Base-by-base conservation (phyloP, 768 basidiomycete genomes). In the Collybia mongolica region DNA sequence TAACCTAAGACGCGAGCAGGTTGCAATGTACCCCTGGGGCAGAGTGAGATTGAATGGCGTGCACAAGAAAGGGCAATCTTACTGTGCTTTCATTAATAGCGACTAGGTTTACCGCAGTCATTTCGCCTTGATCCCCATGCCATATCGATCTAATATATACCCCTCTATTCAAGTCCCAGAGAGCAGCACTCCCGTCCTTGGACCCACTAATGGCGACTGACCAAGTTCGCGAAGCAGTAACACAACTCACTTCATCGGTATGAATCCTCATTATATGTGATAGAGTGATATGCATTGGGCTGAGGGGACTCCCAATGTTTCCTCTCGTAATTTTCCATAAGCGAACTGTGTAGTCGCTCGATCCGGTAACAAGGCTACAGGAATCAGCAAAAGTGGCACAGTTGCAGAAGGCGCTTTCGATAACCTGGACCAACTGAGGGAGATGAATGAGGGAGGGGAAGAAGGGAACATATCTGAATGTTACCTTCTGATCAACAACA, bases 161-260 rank as follows among this genome's bases (percentile, higher is more conserved):
- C 6, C 88, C 88, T 22, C 83, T 73, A 61, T 97, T 96, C 46
- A 93, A 75, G 65, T 96, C 94, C 94, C 94, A 97, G 2, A 96
- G 50, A 3, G 86, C 87, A 0, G 88, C 91, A 53, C 85, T 90
- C 1, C 93, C 91, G 58, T 96, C 93, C 60, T 81, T 78, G 14
- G 90, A 89, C 8, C 92, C 92, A 55, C 90, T 94, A 39, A 94
- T 79, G 19, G 83, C 80, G 19, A 93, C 58, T 1, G 90, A 90
- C 94, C 94, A 96, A 1, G 85, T 69, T 38, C 87, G 73, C 12
- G 88, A 94, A 1, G 90, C 84, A 6, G 84, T 71, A 14, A 96
- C 74, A 56, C 80, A 86, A 1, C 74, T 64, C 19, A 96, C 79
- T 42, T 80, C 74, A 40, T 82, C 81, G 2, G 80, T 82, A 57